phyloP scores from a whole-genome alignment of 768 basidiomycete genomes.

The Serendipita sp. region DNA sequence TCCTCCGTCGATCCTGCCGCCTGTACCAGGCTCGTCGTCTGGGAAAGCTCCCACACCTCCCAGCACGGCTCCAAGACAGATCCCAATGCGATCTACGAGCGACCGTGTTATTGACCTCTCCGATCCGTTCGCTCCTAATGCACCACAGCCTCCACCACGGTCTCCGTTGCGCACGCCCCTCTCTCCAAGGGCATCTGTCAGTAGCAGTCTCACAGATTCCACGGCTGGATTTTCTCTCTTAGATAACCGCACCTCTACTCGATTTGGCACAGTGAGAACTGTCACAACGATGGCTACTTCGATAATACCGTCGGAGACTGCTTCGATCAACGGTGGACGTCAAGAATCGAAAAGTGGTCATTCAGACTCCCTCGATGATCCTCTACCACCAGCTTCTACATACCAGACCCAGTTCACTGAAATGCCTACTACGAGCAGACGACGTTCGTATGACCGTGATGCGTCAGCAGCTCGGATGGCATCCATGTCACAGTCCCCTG shows the following conservation, averaged over 20 bases:
- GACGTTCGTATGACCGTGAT: background rate
- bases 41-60: background rate
- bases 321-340: conserved; percentile 55
- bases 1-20: conserved; percentile 7
- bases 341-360: conserved; percentile 20
- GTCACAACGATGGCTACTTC: conserved; percentile 69
- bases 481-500: background rate
- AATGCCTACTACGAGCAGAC: background rate
- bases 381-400: background rate
- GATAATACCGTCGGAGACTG: conserved; percentile 33
- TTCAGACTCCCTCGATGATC: background rate
- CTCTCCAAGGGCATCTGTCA: background rate
- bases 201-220: conserved; percentile 9
- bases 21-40: conserved; percentile 6
- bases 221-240: conserved; percentile 23
- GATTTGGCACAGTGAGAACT: conserved; percentile 66
- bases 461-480: conserved; percentile 2
- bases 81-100: background rate
- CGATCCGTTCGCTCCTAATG: conserved; percentile 16
- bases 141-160: conserved; percentile 8
- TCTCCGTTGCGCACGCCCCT: background rate
- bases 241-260: conserved; percentile 24
- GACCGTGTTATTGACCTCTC: conserved; percentile 12
- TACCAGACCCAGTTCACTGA: background rate
- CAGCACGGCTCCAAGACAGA: conserved; percentile 1